Evolutionary conservation across 2,329 filamentous ascomycete species (phyloP), one percentile per base, ranked within the genome.

Genomic region (Talaromyces sp.): DNA sequence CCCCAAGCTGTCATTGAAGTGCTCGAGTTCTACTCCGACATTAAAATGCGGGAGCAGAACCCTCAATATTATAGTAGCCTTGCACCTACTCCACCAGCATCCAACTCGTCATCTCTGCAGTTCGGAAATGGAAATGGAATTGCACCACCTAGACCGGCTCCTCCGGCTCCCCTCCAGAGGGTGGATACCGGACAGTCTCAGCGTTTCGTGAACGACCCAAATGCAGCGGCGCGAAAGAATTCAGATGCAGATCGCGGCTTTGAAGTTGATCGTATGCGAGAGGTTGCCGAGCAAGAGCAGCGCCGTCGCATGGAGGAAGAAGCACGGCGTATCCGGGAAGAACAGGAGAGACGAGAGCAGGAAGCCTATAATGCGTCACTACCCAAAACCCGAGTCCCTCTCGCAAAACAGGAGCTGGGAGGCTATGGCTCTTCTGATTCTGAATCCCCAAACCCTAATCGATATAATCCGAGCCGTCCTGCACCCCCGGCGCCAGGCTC

Each of bases 361-460:
- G 92, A 95, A 72, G 91, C 87, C 18, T 97, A 96, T 77, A 96
- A 98, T 75, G 90, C 91, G 39, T 92, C 91, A 25, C 79, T 97
- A 64, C 93, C 92, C 35, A 90, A 96, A 80, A 88, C 84, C 66
- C 91, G 91, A 73, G 79, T 87, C 11, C 91, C 91, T 2, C 72
- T 95, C 67, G 92, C 93, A 35, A 91, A 98, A 75, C 93, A 97
- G 77, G 95, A 98, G 75, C 80, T 98, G 68, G 91, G 91, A 63
- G 88, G 88, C 35, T 89, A 86, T 65, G 83, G 85, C 42, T 81
- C 83, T 65, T 79, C 81, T 50, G 81, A 81, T 7, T 40, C 48
- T 12, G 63, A 75, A 80, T 69, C 60, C n/a, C 66, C 74, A n/a
- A 69, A 68, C 65, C 71, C 75, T 64, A 74, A 69, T 63, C 86